Evolutionary conservation across 83 land plant genomes (phyloP).

Genomic region (Picea engelmannii): DNA sequence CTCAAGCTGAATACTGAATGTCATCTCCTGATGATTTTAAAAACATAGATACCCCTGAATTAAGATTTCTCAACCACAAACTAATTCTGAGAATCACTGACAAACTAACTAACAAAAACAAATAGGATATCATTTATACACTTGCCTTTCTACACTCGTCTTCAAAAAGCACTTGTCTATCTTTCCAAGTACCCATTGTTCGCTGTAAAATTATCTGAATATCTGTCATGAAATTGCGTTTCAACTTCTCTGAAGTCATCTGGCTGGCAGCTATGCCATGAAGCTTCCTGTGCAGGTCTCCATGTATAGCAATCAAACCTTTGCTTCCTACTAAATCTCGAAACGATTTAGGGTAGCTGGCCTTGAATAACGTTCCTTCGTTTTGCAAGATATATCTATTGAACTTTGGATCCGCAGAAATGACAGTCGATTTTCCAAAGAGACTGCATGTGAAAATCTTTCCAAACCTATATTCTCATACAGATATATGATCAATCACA

Average conservation of each 20-base stretch:
- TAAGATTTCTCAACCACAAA: no score
- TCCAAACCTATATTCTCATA: conserved; percentile 34
- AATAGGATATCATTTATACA: not conserved
- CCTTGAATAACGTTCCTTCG: conserved; percentile 54
- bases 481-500: no score
- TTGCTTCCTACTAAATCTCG: conserved; percentile 60
- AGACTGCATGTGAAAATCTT: conserved; percentile 40
- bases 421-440: conserved; percentile 48
- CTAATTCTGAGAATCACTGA: no score
- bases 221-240: conserved; percentile 33
- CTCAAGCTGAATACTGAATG: fast-evolving
- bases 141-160: conserved; percentile 54
- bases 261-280: conserved; percentile 42
- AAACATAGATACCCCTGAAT: no score
- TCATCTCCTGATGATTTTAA: no score
- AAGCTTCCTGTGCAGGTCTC: conserved; percentile 58
- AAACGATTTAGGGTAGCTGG: conserved; percentile 54
- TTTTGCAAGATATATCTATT: conserved; percentile 52
- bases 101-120: no score
- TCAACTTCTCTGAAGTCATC: conserved; percentile 44
- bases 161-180: conserved; percentile 32
- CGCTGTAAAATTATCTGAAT: conserved; percentile 35
- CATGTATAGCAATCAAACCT: conserved; percentile 45
- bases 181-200: conserved; percentile 16
- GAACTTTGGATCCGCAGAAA: conserved; percentile 50